Conservation (phyloP, 1,139 yeast genomes). For the Taphrina deformans region DNA sequence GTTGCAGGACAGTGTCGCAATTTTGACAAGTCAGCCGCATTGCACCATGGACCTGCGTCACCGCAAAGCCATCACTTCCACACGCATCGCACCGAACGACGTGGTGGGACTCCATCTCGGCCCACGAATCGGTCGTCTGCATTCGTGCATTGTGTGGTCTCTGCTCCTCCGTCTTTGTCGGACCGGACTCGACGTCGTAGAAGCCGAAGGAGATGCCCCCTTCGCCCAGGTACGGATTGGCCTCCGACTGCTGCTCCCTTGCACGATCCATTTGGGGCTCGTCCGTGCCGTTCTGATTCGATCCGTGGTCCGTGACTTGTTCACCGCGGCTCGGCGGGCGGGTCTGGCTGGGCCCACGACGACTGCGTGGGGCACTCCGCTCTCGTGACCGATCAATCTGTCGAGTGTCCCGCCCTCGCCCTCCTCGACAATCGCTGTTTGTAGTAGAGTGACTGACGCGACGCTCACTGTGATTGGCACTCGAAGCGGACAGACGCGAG, state of each 20-base stretch:
- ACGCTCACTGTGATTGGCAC: background rate
- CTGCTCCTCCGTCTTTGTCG: background rate
- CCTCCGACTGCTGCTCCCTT: background rate
- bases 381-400: background rate
- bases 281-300: background rate
- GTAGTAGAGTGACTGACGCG: background rate
- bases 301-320: background rate
- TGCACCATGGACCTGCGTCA: background rate
- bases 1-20: slow-evolving; percentile 4
- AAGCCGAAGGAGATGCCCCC: slow-evolving; percentile 18
- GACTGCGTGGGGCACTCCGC: background rate
- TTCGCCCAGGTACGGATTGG: background rate
- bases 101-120: background rate
- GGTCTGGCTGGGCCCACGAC: background rate
- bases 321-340: background rate
- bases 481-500: background rate
- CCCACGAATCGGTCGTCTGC: slow-evolving; percentile 11
- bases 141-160: background rate
- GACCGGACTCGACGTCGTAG: slow-evolving; percentile 7
- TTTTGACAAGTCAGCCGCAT: slow-evolving; percentile 7
- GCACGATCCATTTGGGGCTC: background rate
- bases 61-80: background rate
- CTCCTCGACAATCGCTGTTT: background rate
- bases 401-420: background rate
- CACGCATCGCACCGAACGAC: background rate